Conservation (phyloP, 129 eudicot genomes). For the Rutidosis leptorrhynchoides region DNA sequence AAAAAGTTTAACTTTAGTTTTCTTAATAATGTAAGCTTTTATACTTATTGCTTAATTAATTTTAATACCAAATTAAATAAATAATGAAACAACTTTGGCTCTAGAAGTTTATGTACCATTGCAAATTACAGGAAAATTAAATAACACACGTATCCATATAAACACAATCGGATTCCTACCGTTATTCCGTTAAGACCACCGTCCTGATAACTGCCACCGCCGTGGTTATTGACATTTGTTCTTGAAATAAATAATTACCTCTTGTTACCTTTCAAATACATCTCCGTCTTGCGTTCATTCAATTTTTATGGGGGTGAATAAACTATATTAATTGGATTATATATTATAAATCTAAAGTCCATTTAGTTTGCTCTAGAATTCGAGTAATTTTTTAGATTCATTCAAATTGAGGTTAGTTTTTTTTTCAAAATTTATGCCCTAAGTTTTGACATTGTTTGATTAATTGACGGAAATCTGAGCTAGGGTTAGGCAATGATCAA, state of each 20-base stretch:
- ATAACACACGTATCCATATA: not conserved
- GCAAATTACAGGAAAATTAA: not conserved
- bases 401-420: conserved; percentile 3
- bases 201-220: conserved; percentile 11
- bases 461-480: conserved; percentile 8
- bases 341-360: not conserved
- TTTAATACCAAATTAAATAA: too few relatives aligned
- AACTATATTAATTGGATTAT: not conserved
- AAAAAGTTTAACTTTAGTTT: too few relatives aligned
- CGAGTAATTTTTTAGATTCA: conserved; percentile 6
- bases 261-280: not conserved
- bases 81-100: conserved; percentile 10
- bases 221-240: conserved; percentile 9
- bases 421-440: not conserved
- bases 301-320: conserved; percentile 23
- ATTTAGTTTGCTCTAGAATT: conserved; percentile 18
- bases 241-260: conserved; percentile 9
- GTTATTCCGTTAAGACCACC: not conserved
- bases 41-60: too few relatives aligned
- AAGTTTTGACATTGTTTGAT: not conserved
- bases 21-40: too few relatives aligned
- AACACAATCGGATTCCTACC: conserved; percentile 24
- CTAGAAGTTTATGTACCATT: conserved; percentile 10
- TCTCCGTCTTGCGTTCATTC: not conserved
- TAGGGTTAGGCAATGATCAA: conserved; percentile 34